Base-by-base conservation (phyloP, 805 yeast genomes). In the Candida taoyuanica region DNA sequence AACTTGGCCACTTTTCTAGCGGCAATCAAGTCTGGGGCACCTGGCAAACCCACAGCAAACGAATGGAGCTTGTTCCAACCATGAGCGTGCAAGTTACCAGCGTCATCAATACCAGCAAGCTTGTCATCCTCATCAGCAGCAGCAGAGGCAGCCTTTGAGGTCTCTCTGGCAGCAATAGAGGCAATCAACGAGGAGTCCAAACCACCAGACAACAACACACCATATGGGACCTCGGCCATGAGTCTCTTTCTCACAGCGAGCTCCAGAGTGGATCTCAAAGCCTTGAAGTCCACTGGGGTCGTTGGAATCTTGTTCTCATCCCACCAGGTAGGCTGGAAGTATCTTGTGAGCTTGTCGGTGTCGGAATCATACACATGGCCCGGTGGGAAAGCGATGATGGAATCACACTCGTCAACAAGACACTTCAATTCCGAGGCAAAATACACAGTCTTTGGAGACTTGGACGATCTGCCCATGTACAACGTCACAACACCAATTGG, bases 211-310 rank as follows among this genome's bases (percentile, higher is more conserved):
- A 93, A 73, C 53, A 93, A 71, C 33, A 93, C 99, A 70, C 99
- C 99, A 65, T 86, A 93, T 40, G 99, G 98, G 46, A 93, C 99
- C 72, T 93, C 99, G 40, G 98, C 93, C 99, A 93, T 93, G 58
- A 93, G 76, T 75, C 98, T 84, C 85, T 93, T 93, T 74, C 98
- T 84, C 39, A 93, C 99, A 34, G 98, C 88, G 68, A 83, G 69
- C 66, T 93, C 98, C 61, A 93, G 75, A 34, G 85, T 64, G 56
- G 81, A 83, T 65, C 96, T 81, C 45, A 93, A 75, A 43, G 67
- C 53, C 56, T 62, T 76, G 60, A 71, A 78, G 62, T 91, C 95
- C 32, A 83, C 85, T 31, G 81, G 86, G 43, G 74, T 73, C 29
- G 81, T 63, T 51, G 98, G 96, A 47, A 85, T 73, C 60, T 72